These are phyloP conservation scores for Bothriochloa decipiens DNA, from an alignment of 176 grass and related monocot species.

Conservation along the genomic window DNA sequence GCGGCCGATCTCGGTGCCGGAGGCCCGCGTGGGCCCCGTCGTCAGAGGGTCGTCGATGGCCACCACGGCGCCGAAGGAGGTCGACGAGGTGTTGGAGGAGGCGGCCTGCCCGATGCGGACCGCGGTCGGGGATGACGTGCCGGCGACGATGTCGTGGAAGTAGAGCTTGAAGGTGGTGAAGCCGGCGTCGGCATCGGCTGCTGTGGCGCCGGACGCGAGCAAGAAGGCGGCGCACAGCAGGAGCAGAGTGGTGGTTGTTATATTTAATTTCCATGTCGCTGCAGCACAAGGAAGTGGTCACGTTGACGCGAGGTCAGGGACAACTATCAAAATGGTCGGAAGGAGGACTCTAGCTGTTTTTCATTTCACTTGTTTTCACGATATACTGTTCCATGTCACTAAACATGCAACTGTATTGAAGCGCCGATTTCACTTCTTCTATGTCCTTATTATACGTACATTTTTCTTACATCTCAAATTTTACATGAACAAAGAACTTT, in stretches of 20 bases:
- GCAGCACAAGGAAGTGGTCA: too few species aligned
- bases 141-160: conserved; percentile 62
- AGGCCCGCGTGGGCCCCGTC: background rate
- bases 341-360: too few species aligned
- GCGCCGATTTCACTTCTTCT: too few species aligned
- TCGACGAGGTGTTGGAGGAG: conserved; percentile 26
- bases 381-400: too few species aligned
- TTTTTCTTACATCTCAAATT: too few species aligned
- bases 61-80: conserved; percentile 56
- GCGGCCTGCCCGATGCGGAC: conserved; percentile 56
- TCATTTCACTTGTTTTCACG: too few species aligned
- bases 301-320: too few species aligned
- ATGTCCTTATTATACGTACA: too few species aligned
- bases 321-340: too few species aligned
- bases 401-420: too few species aligned
- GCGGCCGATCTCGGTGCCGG: conserved; percentile 47
- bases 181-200: background rate
- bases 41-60: conserved; percentile 86
- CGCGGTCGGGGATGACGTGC: conserved; percentile 36
- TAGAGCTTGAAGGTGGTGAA: conserved; percentile 60
- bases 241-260: background rate
- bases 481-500: too few species aligned
- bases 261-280: background rate
- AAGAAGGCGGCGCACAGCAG: background rate
- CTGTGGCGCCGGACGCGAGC: fast-evolving